Conservation (phyloP, 1,139 yeast genomes). For the Protomyces inouyei region DNA sequence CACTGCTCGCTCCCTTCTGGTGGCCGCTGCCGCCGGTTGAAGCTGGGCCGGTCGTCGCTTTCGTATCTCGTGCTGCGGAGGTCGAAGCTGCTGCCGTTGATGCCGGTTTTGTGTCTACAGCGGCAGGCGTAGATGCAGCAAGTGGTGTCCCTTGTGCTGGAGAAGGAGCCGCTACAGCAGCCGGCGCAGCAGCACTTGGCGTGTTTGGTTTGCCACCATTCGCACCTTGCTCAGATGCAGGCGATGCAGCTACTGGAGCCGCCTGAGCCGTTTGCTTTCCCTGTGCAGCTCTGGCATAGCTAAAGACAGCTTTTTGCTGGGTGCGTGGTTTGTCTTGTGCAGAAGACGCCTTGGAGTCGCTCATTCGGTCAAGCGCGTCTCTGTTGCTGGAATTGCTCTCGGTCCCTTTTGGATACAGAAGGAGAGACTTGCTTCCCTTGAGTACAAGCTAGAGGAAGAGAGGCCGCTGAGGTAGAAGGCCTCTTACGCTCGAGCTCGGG, state of each 20-base stretch:
- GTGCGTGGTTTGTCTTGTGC: neutral
- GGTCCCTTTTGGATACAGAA: too few relatives aligned
- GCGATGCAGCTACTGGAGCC: constrained; percentile 1
- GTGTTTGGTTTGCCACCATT: neutral
- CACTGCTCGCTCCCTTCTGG: neutral
- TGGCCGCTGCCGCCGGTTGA: neutral
- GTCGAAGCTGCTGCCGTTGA: neutral
- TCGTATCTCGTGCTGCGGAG: too few relatives aligned
- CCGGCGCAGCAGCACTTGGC: neutral
- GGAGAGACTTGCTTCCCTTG: too few relatives aligned
- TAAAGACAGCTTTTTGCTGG: neutral
- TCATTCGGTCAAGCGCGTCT: neutral
- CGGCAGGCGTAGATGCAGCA: neutral
- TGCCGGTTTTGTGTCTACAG: neutral
- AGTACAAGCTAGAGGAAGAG: too few relatives aligned
- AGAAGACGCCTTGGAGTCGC: neutral
- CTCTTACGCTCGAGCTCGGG: too few relatives aligned
- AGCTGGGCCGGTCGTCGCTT: too few relatives aligned
- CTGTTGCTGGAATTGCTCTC: too few relatives aligned
- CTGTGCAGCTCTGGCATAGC: constrained; percentile 25
- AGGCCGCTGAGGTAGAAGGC: too few relatives aligned
- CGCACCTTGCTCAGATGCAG: neutral
- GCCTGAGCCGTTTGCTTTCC: constrained; percentile 5
- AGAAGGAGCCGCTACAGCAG: neutral
- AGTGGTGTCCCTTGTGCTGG: neutral